phyloP scores from a whole-genome alignment of 225 moss, liverwort and hornwort species.

The Polytrichum formosum region DNA sequence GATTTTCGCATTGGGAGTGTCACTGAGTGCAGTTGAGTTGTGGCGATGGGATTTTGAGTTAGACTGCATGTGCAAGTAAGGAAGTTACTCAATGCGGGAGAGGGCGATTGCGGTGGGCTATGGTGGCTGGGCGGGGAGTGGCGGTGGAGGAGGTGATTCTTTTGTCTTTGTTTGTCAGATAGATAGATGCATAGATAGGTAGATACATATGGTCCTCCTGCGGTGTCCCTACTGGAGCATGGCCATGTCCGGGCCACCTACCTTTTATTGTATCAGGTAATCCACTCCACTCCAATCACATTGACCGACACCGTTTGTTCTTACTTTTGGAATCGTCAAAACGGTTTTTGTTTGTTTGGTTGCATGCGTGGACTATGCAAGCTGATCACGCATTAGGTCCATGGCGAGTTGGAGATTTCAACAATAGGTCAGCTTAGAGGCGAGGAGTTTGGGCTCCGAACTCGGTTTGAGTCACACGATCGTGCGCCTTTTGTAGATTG shows the following conservation, averaged over 20 bases:
- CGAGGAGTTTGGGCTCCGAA: background rate
- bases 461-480: background rate
- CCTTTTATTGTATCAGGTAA: conserved; percentile 5
- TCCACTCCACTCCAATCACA: background rate
- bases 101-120: background rate
- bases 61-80: no score
- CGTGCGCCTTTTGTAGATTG: no score
- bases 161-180: background rate
- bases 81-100: background rate
- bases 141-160: background rate
- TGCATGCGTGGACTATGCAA: background rate
- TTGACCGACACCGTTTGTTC: no score
- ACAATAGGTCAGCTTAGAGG: no score
- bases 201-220: background rate
- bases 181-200: background rate
- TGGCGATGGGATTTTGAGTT: no score
- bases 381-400: no score
- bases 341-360: background rate
- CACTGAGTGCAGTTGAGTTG: no score
- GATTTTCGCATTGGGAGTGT: no score
- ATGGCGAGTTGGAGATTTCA: no score
- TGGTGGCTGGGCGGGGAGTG: background rate
- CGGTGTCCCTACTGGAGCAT: conserved; percentile 6
- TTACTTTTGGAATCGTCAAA: background rate
- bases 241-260: conserved; percentile 1